These are phyloP conservation scores for Lactuca saligna DNA, from an alignment of 129 eudicot species.

Conservation along the genomic window DNA sequence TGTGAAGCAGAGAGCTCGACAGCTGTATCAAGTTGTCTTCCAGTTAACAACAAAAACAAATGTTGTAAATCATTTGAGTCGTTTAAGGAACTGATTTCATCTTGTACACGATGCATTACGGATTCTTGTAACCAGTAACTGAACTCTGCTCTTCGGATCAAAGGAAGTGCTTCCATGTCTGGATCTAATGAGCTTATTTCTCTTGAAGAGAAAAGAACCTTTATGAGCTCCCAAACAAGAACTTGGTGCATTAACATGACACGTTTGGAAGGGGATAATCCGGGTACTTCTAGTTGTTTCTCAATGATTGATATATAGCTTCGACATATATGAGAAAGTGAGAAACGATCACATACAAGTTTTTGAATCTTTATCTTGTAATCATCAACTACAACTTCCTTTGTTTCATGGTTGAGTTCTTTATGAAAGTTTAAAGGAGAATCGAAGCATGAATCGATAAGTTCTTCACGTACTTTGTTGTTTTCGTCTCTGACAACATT, in stretches of 20 bases:
- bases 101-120: slow-evolving; percentile 88
- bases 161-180: slow-evolving; percentile 75
- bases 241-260: slow-evolving; percentile 86
- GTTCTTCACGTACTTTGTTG: slow-evolving; percentile 62
- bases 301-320: slow-evolving; percentile 72
- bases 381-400: slow-evolving; percentile 48
- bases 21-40: slow-evolving; percentile 82
- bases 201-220: slow-evolving; percentile 74
- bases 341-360: slow-evolving; percentile 49
- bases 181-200: slow-evolving; percentile 46
- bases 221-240: slow-evolving; percentile 84
- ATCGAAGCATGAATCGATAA: slow-evolving; percentile 57
- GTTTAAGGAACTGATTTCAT: slow-evolving; percentile 71
- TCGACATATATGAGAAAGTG: slow-evolving; percentile 64
- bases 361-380: slow-evolving; percentile 62
- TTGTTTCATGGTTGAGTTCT: slow-evolving; percentile 56
- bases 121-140: slow-evolving; percentile 95
- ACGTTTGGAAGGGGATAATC: slow-evolving; percentile 64
- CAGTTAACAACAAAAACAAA: slow-evolving; percentile 73
- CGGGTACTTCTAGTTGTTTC: slow-evolving; percentile 76
- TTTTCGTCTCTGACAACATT: slow-evolving; percentile 72
- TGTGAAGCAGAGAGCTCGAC: slow-evolving; percentile 83
- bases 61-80: slow-evolving; percentile 67
- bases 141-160: slow-evolving; percentile 85
- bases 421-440: slow-evolving; percentile 65